Conservation (phyloP, 179 eudicot species). For the Silene noctiflora region DNA sequence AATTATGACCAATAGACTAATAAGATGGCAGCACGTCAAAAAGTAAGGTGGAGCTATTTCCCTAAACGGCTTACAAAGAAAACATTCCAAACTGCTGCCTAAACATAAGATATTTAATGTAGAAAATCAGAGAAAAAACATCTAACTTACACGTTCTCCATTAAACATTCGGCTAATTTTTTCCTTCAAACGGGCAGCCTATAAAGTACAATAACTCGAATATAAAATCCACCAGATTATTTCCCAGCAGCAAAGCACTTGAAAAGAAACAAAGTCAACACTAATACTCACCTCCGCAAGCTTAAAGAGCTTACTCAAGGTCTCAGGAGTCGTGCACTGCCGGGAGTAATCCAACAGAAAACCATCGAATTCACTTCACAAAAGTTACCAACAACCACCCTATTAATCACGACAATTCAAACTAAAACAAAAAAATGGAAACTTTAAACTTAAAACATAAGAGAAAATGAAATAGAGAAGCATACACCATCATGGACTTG, state of each 20-base stretch:
- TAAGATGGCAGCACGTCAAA: background rate
- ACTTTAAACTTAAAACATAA: background rate
- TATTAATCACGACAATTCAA: background rate
- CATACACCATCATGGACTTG: constrained; percentile 94
- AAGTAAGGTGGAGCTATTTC: background rate
- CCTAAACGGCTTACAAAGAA: background rate
- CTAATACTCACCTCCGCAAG: constrained; percentile 71
- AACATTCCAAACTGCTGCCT: background rate
- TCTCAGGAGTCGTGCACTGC: constrained; percentile 70
- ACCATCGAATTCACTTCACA: constrained; percentile 72
- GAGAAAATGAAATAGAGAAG: constrained; percentile 7
- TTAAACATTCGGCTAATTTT: constrained; percentile 74
- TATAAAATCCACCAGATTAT: background rate
- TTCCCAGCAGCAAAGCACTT: constrained; percentile 1
- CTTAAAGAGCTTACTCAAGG: constrained; percentile 62
- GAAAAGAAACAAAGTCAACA: background rate
- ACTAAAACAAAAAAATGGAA: background rate
- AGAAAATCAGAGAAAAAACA: background rate
- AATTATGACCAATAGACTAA: background rate
- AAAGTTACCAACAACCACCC: constrained; percentile 7
- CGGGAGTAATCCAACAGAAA: constrained; percentile 83
- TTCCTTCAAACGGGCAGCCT: constrained; percentile 83
- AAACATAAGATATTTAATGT: background rate
- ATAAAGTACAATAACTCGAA: constrained; percentile 22
- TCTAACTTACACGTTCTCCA: constrained; percentile 76